Evolutionary conservation across 2,329 filamentous ascomycete genomes (phyloP).

Genomic region (Hypoxylon sp.): DNA sequence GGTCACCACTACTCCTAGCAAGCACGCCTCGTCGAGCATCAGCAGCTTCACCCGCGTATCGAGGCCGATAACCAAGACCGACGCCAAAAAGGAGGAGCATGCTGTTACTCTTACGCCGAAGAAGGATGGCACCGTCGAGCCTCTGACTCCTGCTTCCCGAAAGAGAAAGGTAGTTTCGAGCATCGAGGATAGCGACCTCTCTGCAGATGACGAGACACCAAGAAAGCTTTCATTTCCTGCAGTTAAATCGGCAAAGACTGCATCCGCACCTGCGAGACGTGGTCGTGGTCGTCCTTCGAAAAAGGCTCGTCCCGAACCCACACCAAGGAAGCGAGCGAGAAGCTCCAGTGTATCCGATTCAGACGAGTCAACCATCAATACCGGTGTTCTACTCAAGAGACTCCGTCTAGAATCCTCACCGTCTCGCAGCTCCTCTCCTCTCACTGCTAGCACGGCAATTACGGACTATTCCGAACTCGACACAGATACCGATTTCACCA

Average conservation of each 20-base stretch:
- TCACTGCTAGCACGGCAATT: conserved; percentile 56
- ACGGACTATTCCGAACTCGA: conserved; percentile 56
- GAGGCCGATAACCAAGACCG: conserved; percentile 55
- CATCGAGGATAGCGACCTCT: conserved; percentile 52
- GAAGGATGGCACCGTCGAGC: conserved; percentile 61
- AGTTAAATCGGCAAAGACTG: conserved; percentile 16
- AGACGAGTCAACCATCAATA: conserved; percentile 51
- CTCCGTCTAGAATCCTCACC: conserved; percentile 58
- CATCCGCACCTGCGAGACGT: conserved; percentile 45
- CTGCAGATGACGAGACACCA: conserved; percentile 50
- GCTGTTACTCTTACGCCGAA: conserved; percentile 47
- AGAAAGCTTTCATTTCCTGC: conserved; percentile 38
- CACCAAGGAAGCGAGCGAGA: conserved; percentile 47
- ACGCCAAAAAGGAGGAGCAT: conserved; percentile 56
- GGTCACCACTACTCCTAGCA: conserved; percentile 42
- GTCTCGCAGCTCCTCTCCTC: conserved; percentile 51
- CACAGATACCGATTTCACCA: conserved; percentile 45
- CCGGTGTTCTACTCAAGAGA: conserved; percentile 57
- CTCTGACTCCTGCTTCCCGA: conserved; percentile 54
- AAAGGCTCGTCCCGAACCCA: conserved; percentile 46
- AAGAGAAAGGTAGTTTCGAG: conserved; percentile 53
- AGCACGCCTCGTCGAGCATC: conserved; percentile 55
- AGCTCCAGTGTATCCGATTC: conserved; percentile 53
- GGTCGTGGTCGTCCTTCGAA: conserved; percentile 50
- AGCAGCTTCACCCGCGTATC: conserved; percentile 63